A percentile compares a stretch with the other conserved stretches of the same genome.
Evolutionary conservation across 441 rosid species (phyloP).

Genomic region (Gossypium trilobum): DNA sequence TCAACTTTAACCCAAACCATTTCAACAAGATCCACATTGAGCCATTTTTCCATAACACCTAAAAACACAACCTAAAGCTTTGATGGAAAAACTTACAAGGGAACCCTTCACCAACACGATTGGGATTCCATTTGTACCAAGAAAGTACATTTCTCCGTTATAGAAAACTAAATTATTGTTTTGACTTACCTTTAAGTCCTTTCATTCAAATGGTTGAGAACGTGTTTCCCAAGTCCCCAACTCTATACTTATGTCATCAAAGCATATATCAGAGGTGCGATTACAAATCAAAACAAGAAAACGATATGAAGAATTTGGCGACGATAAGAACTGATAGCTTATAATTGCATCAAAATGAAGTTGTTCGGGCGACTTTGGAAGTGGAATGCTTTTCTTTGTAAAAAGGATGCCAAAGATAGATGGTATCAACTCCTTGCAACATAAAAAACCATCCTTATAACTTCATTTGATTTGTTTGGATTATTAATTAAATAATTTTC

Average conservation of each 20-base stretch:
- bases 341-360: not conserved
- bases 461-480: not conserved
- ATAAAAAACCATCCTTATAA: not conserved
- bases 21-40: too few relatives aligned
- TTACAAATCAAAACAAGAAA: not conserved
- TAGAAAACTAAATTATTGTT: not conserved
- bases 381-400: not conserved
- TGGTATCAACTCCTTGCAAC: not conserved
- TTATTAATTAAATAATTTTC: not conserved
- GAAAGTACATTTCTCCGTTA: not conserved
- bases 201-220: too few relatives aligned
- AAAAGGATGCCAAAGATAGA: not conserved
- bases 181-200: not conserved
- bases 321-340: not conserved
- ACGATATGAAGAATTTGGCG: not conserved
- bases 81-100: too few relatives aligned
- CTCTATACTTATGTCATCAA: not conserved
- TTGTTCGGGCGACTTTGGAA: not conserved
- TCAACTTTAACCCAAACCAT: not conserved
- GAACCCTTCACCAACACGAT: not conserved
- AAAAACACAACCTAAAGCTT: too few relatives aligned
- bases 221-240: not conserved
- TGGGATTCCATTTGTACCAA: not conserved
- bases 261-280: not conserved
- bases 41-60: too few relatives aligned